Percentiles rank a stretch among this genome's conserved stretches.
Conservation (phyloP, 257 asterid genomes). For the Petunia secreta region DNA sequence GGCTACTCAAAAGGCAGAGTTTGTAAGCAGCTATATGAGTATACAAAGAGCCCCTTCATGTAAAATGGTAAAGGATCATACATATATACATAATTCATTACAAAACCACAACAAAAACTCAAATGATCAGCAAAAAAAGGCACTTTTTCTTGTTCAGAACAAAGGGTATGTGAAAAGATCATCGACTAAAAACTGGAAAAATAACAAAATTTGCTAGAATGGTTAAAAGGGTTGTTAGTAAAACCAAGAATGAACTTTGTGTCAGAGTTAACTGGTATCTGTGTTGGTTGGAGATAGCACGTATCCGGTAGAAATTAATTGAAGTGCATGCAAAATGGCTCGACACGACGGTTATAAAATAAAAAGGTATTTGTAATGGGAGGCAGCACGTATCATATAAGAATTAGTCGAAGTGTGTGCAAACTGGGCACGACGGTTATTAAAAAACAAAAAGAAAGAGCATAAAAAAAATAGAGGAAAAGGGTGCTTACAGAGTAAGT, state of each 20-base stretch:
- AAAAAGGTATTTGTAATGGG: no score
- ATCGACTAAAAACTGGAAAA: neutral
- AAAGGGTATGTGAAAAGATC: neutral
- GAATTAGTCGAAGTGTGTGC: no score
- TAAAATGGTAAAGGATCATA: neutral
- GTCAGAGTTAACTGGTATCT: no score
- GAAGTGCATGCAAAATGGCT: no score
- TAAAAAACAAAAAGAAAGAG: neutral
- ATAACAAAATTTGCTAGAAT: no score
- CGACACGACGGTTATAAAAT: no score
- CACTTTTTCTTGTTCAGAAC: neutral
- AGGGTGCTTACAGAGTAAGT: constrained; percentile 35
- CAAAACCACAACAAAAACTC: neutral
- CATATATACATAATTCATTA: neutral
- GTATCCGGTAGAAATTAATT: no score
- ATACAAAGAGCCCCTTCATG: neutral
- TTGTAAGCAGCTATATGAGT: neutral
- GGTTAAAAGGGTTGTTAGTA: neutral
- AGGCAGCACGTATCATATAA: no score
- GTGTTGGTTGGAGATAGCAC: no score
- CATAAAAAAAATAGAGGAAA: neutral
- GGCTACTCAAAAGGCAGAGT: neutral
- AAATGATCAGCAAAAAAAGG: neutral
- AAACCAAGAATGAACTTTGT: neutral
- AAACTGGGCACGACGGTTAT: neutral